Evolutionary conservation across 1,284 basidiomycete species (phyloP).

Genomic region (Sphaerobolus stellatus): DNA sequence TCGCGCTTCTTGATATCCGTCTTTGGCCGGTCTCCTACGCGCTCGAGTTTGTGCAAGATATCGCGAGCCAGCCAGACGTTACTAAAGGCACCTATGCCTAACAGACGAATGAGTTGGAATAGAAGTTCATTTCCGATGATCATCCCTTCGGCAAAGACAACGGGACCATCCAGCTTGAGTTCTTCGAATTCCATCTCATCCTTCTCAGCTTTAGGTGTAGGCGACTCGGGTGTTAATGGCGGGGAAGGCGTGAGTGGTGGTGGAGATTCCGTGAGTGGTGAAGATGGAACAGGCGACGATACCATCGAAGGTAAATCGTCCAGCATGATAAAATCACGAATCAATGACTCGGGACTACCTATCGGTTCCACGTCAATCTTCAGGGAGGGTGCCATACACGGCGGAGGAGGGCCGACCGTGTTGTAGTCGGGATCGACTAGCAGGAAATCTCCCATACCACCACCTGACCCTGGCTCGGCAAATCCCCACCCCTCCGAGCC

Average conservation of each 20-base stretch:
- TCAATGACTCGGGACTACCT: not conserved
- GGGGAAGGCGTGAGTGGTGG: conserved; percentile 2
- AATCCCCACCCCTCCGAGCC: not conserved
- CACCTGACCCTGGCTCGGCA: not conserved
- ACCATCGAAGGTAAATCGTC: conserved; percentile 1
- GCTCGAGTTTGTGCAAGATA: conserved; percentile 31
- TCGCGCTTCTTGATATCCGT: conserved; percentile 18
- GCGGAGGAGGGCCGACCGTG: not conserved
- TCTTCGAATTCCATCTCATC: not conserved
- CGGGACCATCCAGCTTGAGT: not conserved
- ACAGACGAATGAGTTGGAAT: conserved; percentile 48
- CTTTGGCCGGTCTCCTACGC: conserved; percentile 1
- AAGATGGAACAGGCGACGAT: conserved; percentile 1
- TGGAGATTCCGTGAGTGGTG: not conserved
- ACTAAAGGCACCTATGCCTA: conserved; percentile 78
- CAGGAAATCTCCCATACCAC: not conserved
- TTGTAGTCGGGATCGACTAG: not conserved
- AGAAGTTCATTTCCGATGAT: conserved; percentile 8
- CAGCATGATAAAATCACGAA: not conserved
- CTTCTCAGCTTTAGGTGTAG: not conserved
- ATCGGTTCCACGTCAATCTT: not conserved
- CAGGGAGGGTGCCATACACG: conserved; percentile 1
- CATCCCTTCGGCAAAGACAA: not conserved
- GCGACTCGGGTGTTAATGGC: not conserved
- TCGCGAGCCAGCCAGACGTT: conserved; percentile 74